These are phyloP conservation scores for Gossypium gossypioides DNA, from an alignment of 441 rosid species.

Conservation along the genomic window DNA sequence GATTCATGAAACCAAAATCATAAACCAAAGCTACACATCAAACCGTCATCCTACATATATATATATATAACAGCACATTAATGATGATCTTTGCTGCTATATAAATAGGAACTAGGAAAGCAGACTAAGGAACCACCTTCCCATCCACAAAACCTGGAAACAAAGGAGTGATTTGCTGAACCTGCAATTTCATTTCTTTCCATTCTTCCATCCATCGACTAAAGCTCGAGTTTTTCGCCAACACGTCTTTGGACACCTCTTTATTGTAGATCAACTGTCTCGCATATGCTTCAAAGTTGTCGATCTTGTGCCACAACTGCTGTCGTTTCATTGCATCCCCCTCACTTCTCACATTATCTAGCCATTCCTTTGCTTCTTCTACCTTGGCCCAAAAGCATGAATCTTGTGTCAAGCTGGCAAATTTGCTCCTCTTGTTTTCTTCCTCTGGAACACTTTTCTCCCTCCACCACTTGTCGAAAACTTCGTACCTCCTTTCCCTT, in stretches of 20 bases:
- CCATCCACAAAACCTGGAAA: slow-evolving; percentile 24
- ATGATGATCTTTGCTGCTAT: not conserved
- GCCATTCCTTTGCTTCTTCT: slow-evolving; percentile 59
- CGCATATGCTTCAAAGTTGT: slow-evolving; percentile 34
- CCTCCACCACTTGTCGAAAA: slow-evolving; percentile 61
- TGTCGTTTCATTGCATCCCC: slow-evolving; percentile 15
- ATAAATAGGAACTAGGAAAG: not conserved
- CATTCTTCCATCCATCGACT: slow-evolving; percentile 36
- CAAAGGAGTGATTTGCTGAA: slow-evolving; percentile 13
- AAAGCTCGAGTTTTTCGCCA: slow-evolving; percentile 56
- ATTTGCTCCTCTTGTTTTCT: slow-evolving; percentile 36
- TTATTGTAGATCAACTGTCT: slow-evolving; percentile 31
- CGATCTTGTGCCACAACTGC: slow-evolving; percentile 27
- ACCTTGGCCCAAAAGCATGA: slow-evolving; percentile 75
- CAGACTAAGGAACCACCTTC: slow-evolving; percentile 16
- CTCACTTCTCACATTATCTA: slow-evolving; percentile 34
- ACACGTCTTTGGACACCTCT: slow-evolving; percentile 54
- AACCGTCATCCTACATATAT: not conserved
- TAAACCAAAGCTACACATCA: not conserved
- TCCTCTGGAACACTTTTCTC: slow-evolving; percentile 8
- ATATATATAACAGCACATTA: not conserved
- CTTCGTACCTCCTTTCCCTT: slow-evolving; percentile 55
- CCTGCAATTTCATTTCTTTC: slow-evolving; percentile 23
- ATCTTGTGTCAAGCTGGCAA: slow-evolving; percentile 65
- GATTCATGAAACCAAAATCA: not conserved